Evolutionary conservation across 1,284 basidiomycete species (phyloP), one percentile per base, ranked within the genome.

Genomic region (Cystobasidium slooffiae): DNA sequence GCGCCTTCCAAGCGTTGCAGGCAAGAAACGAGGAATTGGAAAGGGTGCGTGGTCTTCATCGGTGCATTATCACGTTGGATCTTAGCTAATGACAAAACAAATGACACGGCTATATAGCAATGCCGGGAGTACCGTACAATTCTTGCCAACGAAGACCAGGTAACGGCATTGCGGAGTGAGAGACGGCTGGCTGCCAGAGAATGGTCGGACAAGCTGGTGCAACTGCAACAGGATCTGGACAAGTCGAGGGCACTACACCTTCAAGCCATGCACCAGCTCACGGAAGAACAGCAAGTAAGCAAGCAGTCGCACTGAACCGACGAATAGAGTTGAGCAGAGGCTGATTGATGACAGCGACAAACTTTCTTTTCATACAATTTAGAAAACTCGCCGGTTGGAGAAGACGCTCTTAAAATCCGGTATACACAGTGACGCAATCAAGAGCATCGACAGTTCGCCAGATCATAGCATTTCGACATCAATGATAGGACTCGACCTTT

Each of bases 171-270:
- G 16, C 75, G 65, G 63, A 62, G 61, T 78, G 73, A 75, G 80
- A 14, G 68, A 85, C 67, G 79, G 87, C 68, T 84, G 85, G 77
- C 81, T 82, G 78, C 85, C 85, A 77, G 85, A 86, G 58, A 83
- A 83, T 75, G 72, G 64, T 53, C 44, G 10, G 59, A 74, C 16
- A 70, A 72, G 44, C 37, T 76, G 68, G 81, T 82, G 76, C 84
- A 86, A 55, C 84, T 86, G 80, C 86, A 88, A 66, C 83, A 84
- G 43, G 88, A 89, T 79, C 83, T 88, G 47, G 84, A 84, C 67
- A 88, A 89, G 79, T 84, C 85, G 76, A 83, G 84, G 56, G 79
- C 81, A 41, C 83, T 87, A 78, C 87, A 88, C 80, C 84, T 85
- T 55, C 86, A 87, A 76, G 84, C 84, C 69, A 83, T 87, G 78